phyloP scores from a whole-genome alignment of 2,329 filamentous ascomycete species.

The Xylariomycetidae sp. region DNA sequence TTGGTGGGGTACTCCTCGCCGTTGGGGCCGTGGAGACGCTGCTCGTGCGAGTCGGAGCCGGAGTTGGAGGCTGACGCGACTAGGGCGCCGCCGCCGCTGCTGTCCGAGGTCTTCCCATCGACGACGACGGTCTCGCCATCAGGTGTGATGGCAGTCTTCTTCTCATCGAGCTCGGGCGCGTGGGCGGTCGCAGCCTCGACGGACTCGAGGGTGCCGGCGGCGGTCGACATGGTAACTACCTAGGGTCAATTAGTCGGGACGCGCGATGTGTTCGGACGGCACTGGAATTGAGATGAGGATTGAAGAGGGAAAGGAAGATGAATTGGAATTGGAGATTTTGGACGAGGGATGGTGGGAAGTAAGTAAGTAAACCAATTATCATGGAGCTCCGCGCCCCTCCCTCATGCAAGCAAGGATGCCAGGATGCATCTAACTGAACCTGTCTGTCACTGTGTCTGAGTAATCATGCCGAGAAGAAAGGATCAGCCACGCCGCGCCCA shows the following conservation, averaged over 20 bases:
- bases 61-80: slow-evolving; percentile 9
- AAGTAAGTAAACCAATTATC: too few species aligned
- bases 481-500: too few species aligned
- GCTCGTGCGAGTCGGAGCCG: slow-evolving; percentile 15
- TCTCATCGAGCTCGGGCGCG: slow-evolving; percentile 7
- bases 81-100: slow-evolving; percentile 6
- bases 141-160: slow-evolving; percentile 5
- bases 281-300: neutral
- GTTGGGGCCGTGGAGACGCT: slow-evolving; percentile 20
- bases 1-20: slow-evolving; percentile 44
- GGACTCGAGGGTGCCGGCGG: slow-evolving; percentile 9
- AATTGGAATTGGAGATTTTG: too few species aligned
- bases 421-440: too few species aligned
- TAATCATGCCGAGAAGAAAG: too few species aligned
- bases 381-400: too few species aligned
- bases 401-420: too few species aligned
- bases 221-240: slow-evolving; percentile 20
- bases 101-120: slow-evolving; percentile 2
- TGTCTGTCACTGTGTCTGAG: too few species aligned
- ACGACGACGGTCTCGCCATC: neutral
- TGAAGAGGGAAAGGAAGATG: slow-evolving; percentile 4
- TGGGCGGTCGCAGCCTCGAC: slow-evolving; percentile 11
- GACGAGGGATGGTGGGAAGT: too few species aligned
- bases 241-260: too few species aligned
- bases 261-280: too few species aligned